Percentiles rank a stretch among this genome's conserved stretches.
These are phyloP conservation scores for Aspergillus biplanus DNA, from an alignment of 495 filamentous ascomycete genomes.

Conservation along the genomic window DNA sequence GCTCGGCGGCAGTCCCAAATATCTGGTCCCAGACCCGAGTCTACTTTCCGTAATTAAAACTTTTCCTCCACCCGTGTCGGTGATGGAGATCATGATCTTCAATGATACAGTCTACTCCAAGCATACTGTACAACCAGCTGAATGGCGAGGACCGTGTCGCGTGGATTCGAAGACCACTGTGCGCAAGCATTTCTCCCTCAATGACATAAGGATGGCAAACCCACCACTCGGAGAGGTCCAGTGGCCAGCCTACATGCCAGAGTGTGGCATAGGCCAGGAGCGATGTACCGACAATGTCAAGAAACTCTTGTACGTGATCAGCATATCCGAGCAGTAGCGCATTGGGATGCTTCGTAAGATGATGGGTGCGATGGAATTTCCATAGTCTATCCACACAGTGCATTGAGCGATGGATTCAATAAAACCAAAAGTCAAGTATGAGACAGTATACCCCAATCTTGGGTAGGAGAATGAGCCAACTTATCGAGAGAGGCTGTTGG, in stretches of 20 bases:
- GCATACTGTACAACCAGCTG: conserved; percentile 32
- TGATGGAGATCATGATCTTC: conserved; percentile 48
- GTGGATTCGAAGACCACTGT: conserved; percentile 40
- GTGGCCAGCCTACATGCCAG: conserved; percentile 37
- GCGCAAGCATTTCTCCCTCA: conserved; percentile 40
- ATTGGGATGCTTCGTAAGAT: conserved; percentile 46
- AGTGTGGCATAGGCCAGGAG: conserved; percentile 40
- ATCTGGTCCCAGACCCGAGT: conserved; percentile 46
- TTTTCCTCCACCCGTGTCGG: conserved; percentile 46
- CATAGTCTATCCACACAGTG: conserved; percentile 38
- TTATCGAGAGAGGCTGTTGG: conserved; percentile 27
- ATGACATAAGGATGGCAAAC: conserved; percentile 44
- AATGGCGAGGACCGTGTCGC: conserved; percentile 35
- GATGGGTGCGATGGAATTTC: conserved; percentile 48
- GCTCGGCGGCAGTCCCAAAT: conserved; percentile 39
- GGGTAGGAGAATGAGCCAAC: conserved; percentile 34
- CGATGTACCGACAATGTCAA: conserved; percentile 42
- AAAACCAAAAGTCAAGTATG: conserved; percentile 48
- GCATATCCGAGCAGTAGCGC: conserved; percentile 41
- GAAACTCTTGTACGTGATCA: conserved; percentile 43
- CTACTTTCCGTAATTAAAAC: conserved; percentile 46
- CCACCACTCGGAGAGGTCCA: conserved; percentile 50
- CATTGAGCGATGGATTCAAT: conserved; percentile 45
- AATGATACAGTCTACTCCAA: conserved; percentile 40
- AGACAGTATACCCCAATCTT: conserved; percentile 41